A percentile compares a stretch with the other conserved stretches of the same genome.
phyloP scores from a whole-genome alignment of 2,329 filamentous ascomycete genomes.

The Camillea tinctor region DNA sequence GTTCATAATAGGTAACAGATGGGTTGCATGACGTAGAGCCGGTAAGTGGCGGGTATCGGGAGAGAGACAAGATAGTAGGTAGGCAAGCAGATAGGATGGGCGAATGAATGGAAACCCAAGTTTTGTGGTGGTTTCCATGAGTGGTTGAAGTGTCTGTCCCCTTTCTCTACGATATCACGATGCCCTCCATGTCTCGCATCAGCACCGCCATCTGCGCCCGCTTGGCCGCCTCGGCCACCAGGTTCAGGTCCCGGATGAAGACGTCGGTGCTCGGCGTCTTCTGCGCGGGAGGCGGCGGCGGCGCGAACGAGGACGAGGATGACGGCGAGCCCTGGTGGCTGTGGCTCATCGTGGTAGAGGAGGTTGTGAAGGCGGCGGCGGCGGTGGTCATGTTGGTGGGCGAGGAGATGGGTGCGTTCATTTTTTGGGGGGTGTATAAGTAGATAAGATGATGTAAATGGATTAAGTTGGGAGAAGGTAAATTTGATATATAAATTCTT shows the following conservation, averaged over 20 bases:
- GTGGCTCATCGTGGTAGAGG: slow-evolving; percentile 12
- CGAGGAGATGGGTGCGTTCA: slow-evolving; percentile 34
- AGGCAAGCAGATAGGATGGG: too few species aligned
- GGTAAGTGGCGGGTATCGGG: too few species aligned
- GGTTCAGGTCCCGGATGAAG: slow-evolving; percentile 77
- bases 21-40: too few species aligned
- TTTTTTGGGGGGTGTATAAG: slow-evolving; percentile 6
- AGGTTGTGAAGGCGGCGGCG: background rate
- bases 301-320: slow-evolving; percentile 18
- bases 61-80: too few species aligned
- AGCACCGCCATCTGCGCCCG: slow-evolving; percentile 86
- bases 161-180: slow-evolving; percentile 50
- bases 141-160: too few species aligned
- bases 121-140: too few species aligned
- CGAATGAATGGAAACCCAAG: too few species aligned
- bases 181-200: slow-evolving; percentile 79
- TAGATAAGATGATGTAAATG: background rate
- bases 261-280: slow-evolving; percentile 42
- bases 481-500: too few species aligned
- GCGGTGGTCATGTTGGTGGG: slow-evolving; percentile 10
- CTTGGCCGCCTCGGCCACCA: slow-evolving; percentile 91
- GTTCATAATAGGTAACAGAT: too few species aligned
- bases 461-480: too few species aligned
- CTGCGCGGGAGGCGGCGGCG: slow-evolving; percentile 21
- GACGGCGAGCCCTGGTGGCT: slow-evolving; percentile 9